phyloP scores from a whole-genome alignment of 2,329 filamentous ascomycete genomes.

The Plectosphaerella cucumerina region DNA sequence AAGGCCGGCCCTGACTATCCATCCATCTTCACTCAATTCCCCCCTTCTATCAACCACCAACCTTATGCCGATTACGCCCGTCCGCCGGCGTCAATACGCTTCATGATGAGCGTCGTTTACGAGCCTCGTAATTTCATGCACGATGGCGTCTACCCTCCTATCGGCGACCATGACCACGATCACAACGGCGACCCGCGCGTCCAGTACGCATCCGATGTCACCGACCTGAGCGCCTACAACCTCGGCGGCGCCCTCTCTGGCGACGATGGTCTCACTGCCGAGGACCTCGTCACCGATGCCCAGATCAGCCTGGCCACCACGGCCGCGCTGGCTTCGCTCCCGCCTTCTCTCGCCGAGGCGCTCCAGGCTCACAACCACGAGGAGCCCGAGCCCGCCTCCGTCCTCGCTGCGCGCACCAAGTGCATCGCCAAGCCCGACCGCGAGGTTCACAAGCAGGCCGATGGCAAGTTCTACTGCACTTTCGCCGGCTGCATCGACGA shows the following conservation, averaged over 20 bases:
- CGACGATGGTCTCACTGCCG: conserved; percentile 29
- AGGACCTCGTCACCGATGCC: conserved; percentile 32
- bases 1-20: not conserved
- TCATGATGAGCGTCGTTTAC: conserved; percentile 48
- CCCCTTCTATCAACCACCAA: not conserved
- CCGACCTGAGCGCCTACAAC: conserved; percentile 39
- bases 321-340: conserved; percentile 25
- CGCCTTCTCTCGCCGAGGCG: conserved; percentile 14
- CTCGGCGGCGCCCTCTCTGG: conserved; percentile 31
- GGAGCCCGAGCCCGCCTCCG: conserved; percentile 10
- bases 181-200: conserved; percentile 25
- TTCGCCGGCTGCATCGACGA: conserved; percentile 65
- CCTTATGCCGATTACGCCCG: not conserved
- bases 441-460: conserved; percentile 54
- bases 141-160: conserved; percentile 42
- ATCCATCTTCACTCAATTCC: not conserved
- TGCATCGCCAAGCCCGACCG: conserved; percentile 57
- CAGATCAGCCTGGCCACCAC: conserved; percentile 31
- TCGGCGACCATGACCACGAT: conserved; percentile 37
- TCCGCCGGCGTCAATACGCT: not conserved
- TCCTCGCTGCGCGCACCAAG: conserved; percentile 35
- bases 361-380: conserved; percentile 6
- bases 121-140: conserved; percentile 45
- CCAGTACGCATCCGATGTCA: conserved; percentile 32
- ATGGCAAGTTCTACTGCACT: conserved; percentile 76